Percentiles rank a stretch among this genome's conserved stretches.
Evolutionary conservation across 495 filamentous ascomycete genomes (phyloP).

Genomic region (Darksidea phi): DNA sequence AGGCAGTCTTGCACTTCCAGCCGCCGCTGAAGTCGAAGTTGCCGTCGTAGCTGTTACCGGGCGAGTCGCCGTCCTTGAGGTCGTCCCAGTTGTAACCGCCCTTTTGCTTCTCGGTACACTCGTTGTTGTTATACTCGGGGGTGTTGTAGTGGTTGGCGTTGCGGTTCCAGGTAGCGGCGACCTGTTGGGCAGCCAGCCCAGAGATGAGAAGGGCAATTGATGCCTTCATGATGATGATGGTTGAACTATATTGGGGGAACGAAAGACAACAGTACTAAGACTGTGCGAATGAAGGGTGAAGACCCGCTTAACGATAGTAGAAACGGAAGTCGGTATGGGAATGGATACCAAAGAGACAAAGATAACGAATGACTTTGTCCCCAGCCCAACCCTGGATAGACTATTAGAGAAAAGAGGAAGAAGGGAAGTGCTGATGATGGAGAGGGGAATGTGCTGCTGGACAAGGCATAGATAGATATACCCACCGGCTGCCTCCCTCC

Average conservation of each 20-base stretch:
- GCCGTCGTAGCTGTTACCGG: slow-evolving; percentile 52
- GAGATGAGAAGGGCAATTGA: slow-evolving; percentile 49
- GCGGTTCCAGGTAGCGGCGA: slow-evolving; percentile 62
- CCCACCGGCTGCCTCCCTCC: background rate
- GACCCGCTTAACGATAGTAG: slow-evolving; percentile 34
- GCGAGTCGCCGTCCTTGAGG: slow-evolving; percentile 62
- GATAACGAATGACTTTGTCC: slow-evolving; percentile 38
- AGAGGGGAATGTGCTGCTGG: background rate
- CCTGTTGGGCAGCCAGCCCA: slow-evolving; percentile 60
- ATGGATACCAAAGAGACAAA: slow-evolving; percentile 25
- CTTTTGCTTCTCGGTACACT: slow-evolving; percentile 65
- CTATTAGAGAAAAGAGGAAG: slow-evolving; percentile 16
- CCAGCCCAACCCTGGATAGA: slow-evolving; percentile 9
- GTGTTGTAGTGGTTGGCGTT: slow-evolving; percentile 58
- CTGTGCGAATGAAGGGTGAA: slow-evolving; percentile 19
- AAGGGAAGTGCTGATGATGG: slow-evolving; percentile 16
- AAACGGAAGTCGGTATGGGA: slow-evolving; percentile 14
- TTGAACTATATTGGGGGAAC: slow-evolving; percentile 35
- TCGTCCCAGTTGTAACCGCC: slow-evolving; percentile 70
- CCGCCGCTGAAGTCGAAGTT: slow-evolving; percentile 72
- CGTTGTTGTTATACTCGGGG: slow-evolving; percentile 73
- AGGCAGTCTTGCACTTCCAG: slow-evolving; percentile 62
- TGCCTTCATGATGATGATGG: slow-evolving; percentile 27
- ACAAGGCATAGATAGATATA: slow-evolving; percentile 28
- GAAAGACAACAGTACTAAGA: slow-evolving; percentile 19